Evolutionary conservation across 2,329 filamentous ascomycete species (phyloP), one percentile per base, ranked within the genome.

Genomic region (Alternaria novae-zelandiae): DNA sequence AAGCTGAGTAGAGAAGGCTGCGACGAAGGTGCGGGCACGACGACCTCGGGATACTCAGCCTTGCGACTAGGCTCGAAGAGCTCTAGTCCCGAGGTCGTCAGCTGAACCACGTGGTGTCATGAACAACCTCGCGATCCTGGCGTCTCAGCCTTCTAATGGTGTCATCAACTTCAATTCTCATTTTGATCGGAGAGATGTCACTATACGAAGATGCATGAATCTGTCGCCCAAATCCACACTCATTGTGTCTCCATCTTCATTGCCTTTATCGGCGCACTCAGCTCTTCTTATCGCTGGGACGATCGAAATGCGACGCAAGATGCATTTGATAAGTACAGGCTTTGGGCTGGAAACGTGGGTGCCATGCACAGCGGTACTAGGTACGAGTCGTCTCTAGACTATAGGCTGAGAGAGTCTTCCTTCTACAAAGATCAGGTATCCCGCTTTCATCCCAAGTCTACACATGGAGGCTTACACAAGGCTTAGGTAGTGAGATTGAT

Each of bases 361-460:
- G 46, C 46, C 10, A 28, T 28, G 13, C 46, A 49, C 5, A n/a
- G 15, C 0, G 25, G 46, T 11, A 3, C 21, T 9, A 23, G 7
- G 10, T 49, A 49, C 2, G 9, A 17, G 45, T 10, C 9, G 25
- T 49, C 46, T 25, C n/a, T 49, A 17, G 46, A 49, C 11, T 26
- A 49, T 28, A 5, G 46, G 21, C 10, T 49, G 11, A 25, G 46
- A 26, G 46, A 49, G 10, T 15, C 46, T 4, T 49, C 46, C 2
- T 49, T 49, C 2, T 49, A n/a, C 5, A 49, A 7, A 23, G 8
- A 12, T 1, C 46, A 49, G 46, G 46, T 49, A 25, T 49, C 0
- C 0, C 1, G 6, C 13, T 2, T 13, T 15, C 3, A 36, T 36
- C n/a, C n/a, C n/a, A n/a, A n/a, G n/a, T n/a, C n/a, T n/a, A n/a